Conservation (phyloP, 2,329 filamentous ascomycete genomes). For the Hymenoscyphus salicellus region DNA sequence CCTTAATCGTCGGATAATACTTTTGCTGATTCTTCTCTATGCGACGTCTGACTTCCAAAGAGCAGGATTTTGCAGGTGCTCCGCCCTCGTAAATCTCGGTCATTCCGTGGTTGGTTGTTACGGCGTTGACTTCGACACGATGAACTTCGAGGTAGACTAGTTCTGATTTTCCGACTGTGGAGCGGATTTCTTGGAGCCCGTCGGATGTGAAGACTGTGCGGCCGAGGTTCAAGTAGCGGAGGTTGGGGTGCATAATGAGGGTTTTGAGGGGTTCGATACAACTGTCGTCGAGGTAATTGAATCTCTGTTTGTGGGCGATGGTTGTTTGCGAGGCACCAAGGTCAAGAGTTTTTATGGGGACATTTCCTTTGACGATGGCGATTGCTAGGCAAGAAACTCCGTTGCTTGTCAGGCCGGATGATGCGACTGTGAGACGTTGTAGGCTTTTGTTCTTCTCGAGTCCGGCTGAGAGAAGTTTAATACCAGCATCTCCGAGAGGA, state of each 20-base stretch:
- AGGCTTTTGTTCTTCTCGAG: constrained; percentile 16
- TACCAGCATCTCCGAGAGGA: constrained; percentile 19
- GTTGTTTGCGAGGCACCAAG: constrained; percentile 18
- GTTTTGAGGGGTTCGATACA: constrained; percentile 13
- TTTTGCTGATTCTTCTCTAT: constrained; percentile 16
- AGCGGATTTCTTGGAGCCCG: constrained; percentile 12
- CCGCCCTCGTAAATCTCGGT: constrained; percentile 9
- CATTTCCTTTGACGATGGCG: constrained; percentile 7
- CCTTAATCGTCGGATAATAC: constrained; percentile 15
- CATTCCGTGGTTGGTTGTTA: neutral
- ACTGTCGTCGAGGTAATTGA: constrained; percentile 17
- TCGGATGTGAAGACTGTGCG: constrained; percentile 9
- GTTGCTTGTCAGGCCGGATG: constrained; percentile 17
- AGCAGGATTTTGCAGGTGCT: constrained; percentile 13
- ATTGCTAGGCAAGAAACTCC: constrained; percentile 12
- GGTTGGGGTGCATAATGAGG: constrained; percentile 9
- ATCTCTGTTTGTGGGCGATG: constrained; percentile 15
- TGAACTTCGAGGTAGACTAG: constrained; percentile 14
- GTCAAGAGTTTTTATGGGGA: constrained; percentile 11
- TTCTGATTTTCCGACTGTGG: constrained; percentile 11
- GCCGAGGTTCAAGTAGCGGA: constrained; percentile 18
- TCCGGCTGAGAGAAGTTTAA: constrained; percentile 14
- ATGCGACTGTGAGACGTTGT: constrained; percentile 13
- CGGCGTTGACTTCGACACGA: constrained; percentile 5
- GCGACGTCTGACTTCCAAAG: constrained; percentile 13